A percentile compares a stretch with the other conserved stretches of the same genome.
Evolutionary conservation across 139 green algal genomes (phyloP).

Genomic region (Trebouxia sp.): DNA sequence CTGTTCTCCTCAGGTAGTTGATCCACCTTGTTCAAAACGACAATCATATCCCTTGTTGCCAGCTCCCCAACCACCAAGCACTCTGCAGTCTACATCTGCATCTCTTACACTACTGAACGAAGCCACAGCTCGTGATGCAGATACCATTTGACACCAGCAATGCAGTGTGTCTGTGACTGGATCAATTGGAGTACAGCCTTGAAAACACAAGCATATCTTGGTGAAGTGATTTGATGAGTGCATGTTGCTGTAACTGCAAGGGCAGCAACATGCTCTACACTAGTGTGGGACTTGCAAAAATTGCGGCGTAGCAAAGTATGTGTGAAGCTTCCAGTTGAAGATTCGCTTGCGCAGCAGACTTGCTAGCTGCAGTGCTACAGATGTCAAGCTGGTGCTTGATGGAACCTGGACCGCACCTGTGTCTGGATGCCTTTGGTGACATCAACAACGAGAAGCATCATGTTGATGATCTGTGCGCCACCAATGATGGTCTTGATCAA

Average conservation of each 20-base stretch:
- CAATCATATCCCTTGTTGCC: conserved; percentile 75
- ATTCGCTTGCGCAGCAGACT: no score
- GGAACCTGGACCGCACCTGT: not conserved
- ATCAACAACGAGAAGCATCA: conserved; percentile 94
- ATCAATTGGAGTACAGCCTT: no score
- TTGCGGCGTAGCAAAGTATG: no score
- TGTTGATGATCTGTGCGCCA: conserved; percentile 95
- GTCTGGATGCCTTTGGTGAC: conserved; percentile 81
- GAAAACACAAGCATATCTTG: no score
- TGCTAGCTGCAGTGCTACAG: not conserved
- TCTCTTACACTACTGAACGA: conserved; percentile 14
- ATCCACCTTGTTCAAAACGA: conserved; percentile 92
- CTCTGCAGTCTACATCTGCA: conserved; percentile 91
- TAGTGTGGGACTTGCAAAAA: no score
- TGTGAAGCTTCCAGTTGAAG: no score
- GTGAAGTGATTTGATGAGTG: no score
- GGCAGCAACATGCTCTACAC: no score
- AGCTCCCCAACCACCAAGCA: conserved; percentile 93
- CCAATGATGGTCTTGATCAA: conserved; percentile 96
- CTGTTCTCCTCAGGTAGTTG: conserved; percentile 64
- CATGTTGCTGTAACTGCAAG: no score
- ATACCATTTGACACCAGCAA: no score
- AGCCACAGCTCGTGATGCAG: not conserved
- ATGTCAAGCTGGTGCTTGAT: not conserved
- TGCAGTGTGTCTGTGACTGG: no score